phyloP scores from a whole-genome alignment of 495 filamentous ascomycete species.

The Penicillium paradoxum region DNA sequence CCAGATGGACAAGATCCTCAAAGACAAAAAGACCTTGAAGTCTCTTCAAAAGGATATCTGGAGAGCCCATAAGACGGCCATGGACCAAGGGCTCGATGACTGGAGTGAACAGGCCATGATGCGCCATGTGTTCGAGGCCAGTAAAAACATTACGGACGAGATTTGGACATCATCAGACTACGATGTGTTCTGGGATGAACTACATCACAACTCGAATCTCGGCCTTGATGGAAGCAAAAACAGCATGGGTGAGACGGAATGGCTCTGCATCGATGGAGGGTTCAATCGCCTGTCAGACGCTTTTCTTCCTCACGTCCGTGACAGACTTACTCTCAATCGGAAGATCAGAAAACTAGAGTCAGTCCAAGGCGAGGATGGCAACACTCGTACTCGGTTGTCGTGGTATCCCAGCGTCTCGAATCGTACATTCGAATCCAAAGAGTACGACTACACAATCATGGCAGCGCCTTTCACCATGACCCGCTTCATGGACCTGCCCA shows the following conservation, averaged over 20 bases:
- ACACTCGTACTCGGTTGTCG: constrained; percentile 15
- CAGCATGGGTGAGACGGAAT: constrained; percentile 14
- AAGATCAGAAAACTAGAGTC: constrained; percentile 21
- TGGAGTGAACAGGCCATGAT: constrained; percentile 28
- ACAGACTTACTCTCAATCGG: constrained; percentile 19
- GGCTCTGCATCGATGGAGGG: constrained; percentile 21
- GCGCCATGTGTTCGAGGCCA: constrained; percentile 21
- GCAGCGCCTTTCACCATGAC: constrained; percentile 29
- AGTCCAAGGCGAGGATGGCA: background rate
- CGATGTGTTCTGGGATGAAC: constrained; percentile 24
- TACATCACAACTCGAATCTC: constrained; percentile 27
- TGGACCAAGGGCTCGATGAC: constrained; percentile 24
- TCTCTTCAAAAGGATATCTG: constrained; percentile 21
- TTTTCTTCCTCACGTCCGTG: constrained; percentile 20
- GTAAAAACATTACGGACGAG: constrained; percentile 23
- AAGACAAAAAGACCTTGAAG: constrained; percentile 16
- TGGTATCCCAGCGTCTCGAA: constrained; percentile 22
- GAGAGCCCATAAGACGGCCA: constrained; percentile 18
- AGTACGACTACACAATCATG: constrained; percentile 30
- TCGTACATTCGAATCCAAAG: constrained; percentile 17
- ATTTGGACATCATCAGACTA: constrained; percentile 24
- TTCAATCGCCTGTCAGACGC: constrained; percentile 24
- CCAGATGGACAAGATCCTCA: constrained; percentile 16
- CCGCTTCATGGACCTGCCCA: constrained; percentile 25
- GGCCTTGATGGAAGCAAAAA: constrained; percentile 17